phyloP scores from a whole-genome alignment of 139 green algal genomes.

The Micractinium sp. region DNA sequence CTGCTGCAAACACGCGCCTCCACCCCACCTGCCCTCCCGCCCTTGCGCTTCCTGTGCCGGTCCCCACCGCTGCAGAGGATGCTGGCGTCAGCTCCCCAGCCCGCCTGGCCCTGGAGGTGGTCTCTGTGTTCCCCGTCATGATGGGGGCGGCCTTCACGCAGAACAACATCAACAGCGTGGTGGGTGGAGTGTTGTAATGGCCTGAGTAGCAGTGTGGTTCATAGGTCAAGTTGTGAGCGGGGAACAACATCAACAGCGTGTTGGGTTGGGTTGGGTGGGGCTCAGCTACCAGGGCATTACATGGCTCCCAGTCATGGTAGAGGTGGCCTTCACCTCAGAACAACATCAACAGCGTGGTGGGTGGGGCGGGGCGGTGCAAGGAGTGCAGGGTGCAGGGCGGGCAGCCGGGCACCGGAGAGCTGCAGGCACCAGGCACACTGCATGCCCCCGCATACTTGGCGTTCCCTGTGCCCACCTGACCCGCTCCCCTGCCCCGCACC shows the following conservation, averaged over 20 bases:
- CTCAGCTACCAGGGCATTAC: too few relatives aligned
- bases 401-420: too few relatives aligned
- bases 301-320: background rate
- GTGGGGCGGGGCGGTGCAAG: background rate
- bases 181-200: background rate
- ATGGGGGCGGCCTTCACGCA: conserved; percentile 22
- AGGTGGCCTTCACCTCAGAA: background rate
- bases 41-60: background rate
- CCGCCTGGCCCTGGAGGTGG: background rate
- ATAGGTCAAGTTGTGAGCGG: background rate
- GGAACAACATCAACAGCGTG: background rate
- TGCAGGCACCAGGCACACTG: background rate
- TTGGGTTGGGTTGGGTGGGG: background rate
- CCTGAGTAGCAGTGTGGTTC: background rate
- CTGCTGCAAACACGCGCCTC: background rate
- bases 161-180: conserved; percentile 32
- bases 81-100: background rate
- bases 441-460: background rate
- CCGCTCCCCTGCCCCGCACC: background rate
- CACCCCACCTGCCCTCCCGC: background rate
- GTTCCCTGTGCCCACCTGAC: background rate
- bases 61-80: background rate
- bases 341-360: background rate
- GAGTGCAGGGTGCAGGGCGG: too few relatives aligned
- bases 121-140: background rate